These are phyloP conservation scores for Eutypella sp. DNA, from an alignment of 2,329 filamentous ascomycete species.

Conservation along the genomic window DNA sequence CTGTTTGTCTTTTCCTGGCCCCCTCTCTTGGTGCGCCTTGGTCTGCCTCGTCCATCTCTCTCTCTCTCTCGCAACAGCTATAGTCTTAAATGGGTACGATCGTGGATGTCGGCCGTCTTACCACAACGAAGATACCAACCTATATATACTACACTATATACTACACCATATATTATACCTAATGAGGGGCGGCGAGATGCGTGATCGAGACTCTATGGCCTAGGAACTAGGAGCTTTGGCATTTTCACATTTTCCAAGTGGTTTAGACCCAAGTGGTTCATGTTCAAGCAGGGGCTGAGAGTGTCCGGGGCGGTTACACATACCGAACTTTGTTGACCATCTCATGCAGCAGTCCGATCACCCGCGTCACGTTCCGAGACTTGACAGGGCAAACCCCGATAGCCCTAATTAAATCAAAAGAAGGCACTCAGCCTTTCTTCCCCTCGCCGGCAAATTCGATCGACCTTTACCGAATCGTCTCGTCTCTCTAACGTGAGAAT, in stretches of 20 bases:
- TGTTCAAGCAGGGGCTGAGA: not conserved
- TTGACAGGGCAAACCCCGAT: slow-evolving; percentile 1
- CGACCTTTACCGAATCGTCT: not conserved
- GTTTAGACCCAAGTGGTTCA: not conserved
- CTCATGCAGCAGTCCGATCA: not conserved
- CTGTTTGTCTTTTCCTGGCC: no score
- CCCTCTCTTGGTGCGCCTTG: no score
- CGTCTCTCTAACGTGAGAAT: slow-evolving; percentile 4
- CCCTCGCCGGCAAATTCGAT: no score
- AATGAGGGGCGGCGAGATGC: no score
- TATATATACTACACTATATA: no score
- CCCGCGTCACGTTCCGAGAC: slow-evolving; percentile 1
- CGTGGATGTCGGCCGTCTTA: no score
- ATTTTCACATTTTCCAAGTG: not conserved
- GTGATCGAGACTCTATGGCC: no score
- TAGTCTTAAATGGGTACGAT: no score
- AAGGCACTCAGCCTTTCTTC: not conserved
- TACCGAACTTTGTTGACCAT: not conserved
- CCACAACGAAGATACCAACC: no score
- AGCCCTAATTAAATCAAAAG: not conserved
- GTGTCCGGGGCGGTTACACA: not conserved
- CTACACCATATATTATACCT: no score
- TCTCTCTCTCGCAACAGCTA: no score
- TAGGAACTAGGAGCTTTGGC: slow-evolving; percentile 9
- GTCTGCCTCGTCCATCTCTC: no score